Base-by-base conservation (phyloP, 1,284 basidiomycete species). In the Cutaneotrichosporon dermatis region DNA sequence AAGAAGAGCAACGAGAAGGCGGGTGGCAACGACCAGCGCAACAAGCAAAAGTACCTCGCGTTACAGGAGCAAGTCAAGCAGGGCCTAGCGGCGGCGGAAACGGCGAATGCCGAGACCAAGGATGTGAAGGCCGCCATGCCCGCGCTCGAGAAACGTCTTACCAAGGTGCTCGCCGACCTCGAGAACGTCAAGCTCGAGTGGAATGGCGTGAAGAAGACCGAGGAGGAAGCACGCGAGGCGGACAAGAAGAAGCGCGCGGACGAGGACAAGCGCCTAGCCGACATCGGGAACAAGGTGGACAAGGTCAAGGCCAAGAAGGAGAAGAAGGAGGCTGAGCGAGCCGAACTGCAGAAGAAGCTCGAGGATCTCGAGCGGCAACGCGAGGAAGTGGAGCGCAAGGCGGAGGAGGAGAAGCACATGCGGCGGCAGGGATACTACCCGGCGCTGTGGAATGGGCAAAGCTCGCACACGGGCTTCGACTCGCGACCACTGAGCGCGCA, bases 231-330 rank as follows among this genome's bases (percentile, higher is more conserved):
- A 1, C 54, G 69, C 9, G 77, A 77, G 34, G 55, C 55, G n/a
- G 76, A 77, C 55, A 67, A 63, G 58, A 73, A 71, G 57, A 61
- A 60, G 4, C 58, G 73, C 6, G 57, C 60, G 1, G 75, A 77
- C 40, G 73, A 76, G 51, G 76, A 79, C 55, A 73, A 73, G 59
- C 71, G 73, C 50, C 56, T 77, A 7, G 61, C 59, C 13, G 72
- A 74, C 9, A 59, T 76, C 3, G 64, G 64, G n/a, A 86, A 87
- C 81, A 89, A 86, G 79, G 86, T 92, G 72, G 88, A 90, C 76
- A 87, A 88, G 72, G 75, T 84, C 64, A 85, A 85, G 72, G 78
- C 68, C 69, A 85, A 85, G 77, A 85, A 86, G 79, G 74, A 74
- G 41, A 75, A 71, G 66, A 71, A 72, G 59, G 70, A 73, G 42